phyloP scores from a whole-genome alignment of 2,329 filamentous ascomycete species.

The Aspergillus sp. region DNA sequence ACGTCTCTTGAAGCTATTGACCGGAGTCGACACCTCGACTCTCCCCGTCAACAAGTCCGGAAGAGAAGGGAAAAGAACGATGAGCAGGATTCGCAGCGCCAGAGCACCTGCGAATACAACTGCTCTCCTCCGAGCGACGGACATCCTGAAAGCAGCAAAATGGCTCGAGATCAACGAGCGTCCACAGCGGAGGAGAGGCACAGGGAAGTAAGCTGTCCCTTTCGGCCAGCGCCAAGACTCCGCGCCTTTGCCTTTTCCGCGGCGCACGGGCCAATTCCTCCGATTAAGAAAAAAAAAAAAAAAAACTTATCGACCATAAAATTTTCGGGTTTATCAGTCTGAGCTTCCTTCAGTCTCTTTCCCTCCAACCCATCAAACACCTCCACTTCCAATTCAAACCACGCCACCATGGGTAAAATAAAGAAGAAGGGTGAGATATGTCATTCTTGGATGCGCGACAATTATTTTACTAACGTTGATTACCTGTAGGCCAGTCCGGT shows the following conservation, averaged over 20 bases:
- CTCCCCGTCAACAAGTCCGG: constrained; percentile 83
- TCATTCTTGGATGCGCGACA: background rate
- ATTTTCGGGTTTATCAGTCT: constrained; percentile 37
- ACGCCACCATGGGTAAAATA: constrained; percentile 65
- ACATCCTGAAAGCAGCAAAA: constrained; percentile 40
- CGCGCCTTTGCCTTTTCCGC: constrained; percentile 24
- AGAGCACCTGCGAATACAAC: constrained; percentile 74
- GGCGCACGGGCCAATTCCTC: constrained; percentile 31
- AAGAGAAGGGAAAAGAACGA: constrained; percentile 76
- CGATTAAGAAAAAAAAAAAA: constrained; percentile 21
- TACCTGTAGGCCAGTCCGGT: constrained; percentile 68
- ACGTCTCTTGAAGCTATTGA: constrained; percentile 98
- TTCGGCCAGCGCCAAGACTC: constrained; percentile 22
- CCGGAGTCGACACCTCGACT: constrained; percentile 94
- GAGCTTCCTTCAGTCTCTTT: constrained; percentile 16
- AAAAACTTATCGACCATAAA: constrained; percentile 39
- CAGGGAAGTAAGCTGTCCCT: constrained; percentile 18
- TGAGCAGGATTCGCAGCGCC: constrained; percentile 75
- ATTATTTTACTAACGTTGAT: constrained; percentile 4
- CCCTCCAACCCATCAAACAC: constrained; percentile 16
- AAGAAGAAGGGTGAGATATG: constrained; percentile 75
- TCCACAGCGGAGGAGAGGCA: background rate
- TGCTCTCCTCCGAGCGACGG: constrained; percentile 58
- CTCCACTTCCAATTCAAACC: constrained; percentile 8
- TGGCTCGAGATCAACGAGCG: constrained; percentile 5